phyloP scores from a whole-genome alignment of 1,284 basidiomycete genomes.

The Malassezia brasiliensis region DNA sequence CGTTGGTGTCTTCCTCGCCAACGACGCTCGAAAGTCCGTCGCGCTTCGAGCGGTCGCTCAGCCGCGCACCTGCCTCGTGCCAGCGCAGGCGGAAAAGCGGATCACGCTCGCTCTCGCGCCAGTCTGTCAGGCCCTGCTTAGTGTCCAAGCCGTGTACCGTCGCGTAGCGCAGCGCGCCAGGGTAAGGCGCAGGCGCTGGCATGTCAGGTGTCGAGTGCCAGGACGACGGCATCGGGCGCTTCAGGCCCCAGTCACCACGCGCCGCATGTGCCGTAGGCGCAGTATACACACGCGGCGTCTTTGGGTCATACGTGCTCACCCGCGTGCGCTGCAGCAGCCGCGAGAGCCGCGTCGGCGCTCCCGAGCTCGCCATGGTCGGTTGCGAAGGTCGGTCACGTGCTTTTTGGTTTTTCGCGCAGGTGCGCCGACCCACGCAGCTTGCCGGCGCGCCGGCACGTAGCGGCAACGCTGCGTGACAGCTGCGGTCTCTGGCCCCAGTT shows the following conservation, averaged over 20 bases:
- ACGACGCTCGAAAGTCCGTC: conserved; percentile 10
- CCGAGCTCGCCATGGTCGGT: neutral
- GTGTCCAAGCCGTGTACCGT: conserved; percentile 31
- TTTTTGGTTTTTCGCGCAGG: neutral
- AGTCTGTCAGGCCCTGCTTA: conserved; percentile 29
- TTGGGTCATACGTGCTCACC: conserved; percentile 33
- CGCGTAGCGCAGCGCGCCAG: conserved; percentile 32
- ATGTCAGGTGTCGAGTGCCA: conserved; percentile 28
- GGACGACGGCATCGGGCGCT: conserved; percentile 33
- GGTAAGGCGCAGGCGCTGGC: conserved; percentile 21
- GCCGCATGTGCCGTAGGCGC: conserved; percentile 31
- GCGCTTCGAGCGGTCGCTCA: conserved; percentile 17
- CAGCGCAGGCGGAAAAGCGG: conserved; percentile 34
- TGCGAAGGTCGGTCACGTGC: conserved; percentile 1
- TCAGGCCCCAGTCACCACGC: conserved; percentile 43
- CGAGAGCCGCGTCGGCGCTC: conserved; percentile 17
- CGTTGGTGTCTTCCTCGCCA: conserved; percentile 15
- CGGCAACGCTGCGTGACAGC: neutral
- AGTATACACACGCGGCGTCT: conserved; percentile 34
- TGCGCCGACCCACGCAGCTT: neutral
- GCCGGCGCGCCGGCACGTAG: neutral
- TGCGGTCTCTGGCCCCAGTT: neutral
- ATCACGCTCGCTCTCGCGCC: conserved; percentile 34
- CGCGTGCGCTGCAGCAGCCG: conserved; percentile 34
- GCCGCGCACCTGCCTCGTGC: conserved; percentile 29